Evolutionary conservation across 2,329 filamentous ascomycete genomes (phyloP), one percentile per base, ranked within the genome.

Genomic region (Neonectria coccinea): DNA sequence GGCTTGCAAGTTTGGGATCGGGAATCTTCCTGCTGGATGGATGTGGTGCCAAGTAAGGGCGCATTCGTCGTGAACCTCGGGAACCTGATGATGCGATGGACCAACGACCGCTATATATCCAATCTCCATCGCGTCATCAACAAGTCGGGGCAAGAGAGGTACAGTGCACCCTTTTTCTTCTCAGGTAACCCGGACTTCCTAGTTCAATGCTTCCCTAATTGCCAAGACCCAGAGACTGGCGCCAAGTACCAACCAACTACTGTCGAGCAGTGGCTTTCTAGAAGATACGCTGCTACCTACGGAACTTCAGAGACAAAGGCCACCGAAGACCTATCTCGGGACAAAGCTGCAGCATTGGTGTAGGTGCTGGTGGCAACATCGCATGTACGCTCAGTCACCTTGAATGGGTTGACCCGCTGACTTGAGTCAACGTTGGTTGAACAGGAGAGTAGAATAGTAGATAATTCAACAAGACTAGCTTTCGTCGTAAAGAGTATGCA

Each of bases 91-190:
- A 77, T 78, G 67, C 72, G 79, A n/a, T 85, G 84, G 83, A 87
- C 85, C 8, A 83, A 83, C 56, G 81, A 83, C 16, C 74, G 77
- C 41, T 88, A 86, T 75, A 83, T 82, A 67, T 84, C 81, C 68
- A 86, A 81, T 47, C 73, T 85, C 2, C 86, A 89, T 69, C 78
- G 85, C 5, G 86, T 88, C 29, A 82, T 88, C 67, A 88, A 88
- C 75, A 79, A 79, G 36, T 82, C 80, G 2, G 78, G 78, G 0
- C 76, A 75, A 7, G 83, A 86, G 70, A 79, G 87, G 29, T 88
- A 87, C 69, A 86, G 82, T 6, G 77, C 88, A 9, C 84, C 85
- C 0, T 83, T 88, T 59, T 88, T 88, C 74, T 83, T 86, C 60
- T 83, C 84, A 59, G 85, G 85, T 3, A 86, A 86, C 73, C 76